Percentiles rank a stretch among this genome's conserved stretches.
Evolutionary conservation across 352 stramenopile species (phyloP).

Genomic region (Peronospora destructor): DNA sequence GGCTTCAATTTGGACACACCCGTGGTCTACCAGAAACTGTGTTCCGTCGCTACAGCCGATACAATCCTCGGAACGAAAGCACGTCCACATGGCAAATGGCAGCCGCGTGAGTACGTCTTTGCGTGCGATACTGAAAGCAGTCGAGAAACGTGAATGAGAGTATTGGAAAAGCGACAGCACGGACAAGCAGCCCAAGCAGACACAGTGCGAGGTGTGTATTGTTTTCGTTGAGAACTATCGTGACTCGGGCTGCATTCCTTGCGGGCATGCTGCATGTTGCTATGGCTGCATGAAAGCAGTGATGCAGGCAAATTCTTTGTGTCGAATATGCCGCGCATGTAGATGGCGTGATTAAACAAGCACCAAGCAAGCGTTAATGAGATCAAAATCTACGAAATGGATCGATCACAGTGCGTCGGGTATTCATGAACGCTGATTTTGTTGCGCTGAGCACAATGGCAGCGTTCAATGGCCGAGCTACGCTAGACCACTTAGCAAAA

Average conservation of each 20-base stretch:
- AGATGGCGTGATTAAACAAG: constrained; percentile 27
- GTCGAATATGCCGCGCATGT: constrained; percentile 51
- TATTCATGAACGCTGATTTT: too few relatives aligned
- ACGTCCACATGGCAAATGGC: constrained; percentile 20
- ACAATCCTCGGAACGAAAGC: constrained; percentile 27
- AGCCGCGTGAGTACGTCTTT: constrained; percentile 31
- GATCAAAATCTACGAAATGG: background rate
- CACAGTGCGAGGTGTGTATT: constrained; percentile 29
- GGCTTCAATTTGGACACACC: constrained; percentile 37
- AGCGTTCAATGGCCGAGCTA: too few relatives aligned
- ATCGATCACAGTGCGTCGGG: background rate
- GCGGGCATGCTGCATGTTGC: constrained; percentile 53
- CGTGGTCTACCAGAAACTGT: constrained; percentile 34
- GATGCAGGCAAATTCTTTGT: constrained; percentile 25
- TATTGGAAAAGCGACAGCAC: constrained; percentile 19
- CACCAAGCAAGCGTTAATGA: background rate
- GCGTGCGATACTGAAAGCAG: constrained; percentile 30
- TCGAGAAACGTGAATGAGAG: constrained; percentile 35
- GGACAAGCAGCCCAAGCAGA: too few relatives aligned
- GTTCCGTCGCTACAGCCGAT: constrained; percentile 26
- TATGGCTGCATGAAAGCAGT: constrained; percentile 36
- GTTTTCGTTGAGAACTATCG: constrained; percentile 45
- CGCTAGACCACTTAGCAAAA: too few relatives aligned
- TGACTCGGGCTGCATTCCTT: constrained; percentile 55
- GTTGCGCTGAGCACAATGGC: too few relatives aligned